phyloP scores from a whole-genome alignment of 2,329 filamentous ascomycete species.

The Davidsoniella neocaledoniae region DNA sequence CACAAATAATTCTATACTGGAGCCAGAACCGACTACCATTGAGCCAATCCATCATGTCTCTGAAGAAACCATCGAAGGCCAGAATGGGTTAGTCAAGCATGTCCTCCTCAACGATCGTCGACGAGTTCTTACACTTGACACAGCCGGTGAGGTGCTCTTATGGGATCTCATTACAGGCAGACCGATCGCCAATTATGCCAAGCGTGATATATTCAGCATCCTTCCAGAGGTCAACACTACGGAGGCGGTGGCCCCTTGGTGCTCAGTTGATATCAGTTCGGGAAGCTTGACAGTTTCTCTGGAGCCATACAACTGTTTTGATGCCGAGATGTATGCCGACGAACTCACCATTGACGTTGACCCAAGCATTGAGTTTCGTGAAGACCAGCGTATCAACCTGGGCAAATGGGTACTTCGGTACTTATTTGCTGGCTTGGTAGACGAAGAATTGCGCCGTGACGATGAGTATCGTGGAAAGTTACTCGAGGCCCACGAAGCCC shows the following conservation, averaged over 20 bases:
- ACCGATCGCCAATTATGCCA: conserved; percentile 82
- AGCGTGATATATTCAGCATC: conserved; percentile 84
- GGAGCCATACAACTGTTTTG: conserved; percentile 91
- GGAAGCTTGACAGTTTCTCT: conserved; percentile 80
- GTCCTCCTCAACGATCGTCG: conserved; percentile 79
- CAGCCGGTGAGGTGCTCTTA: conserved; percentile 80
- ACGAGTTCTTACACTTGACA: conserved; percentile 79
- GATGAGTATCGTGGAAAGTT: conserved; percentile 53
- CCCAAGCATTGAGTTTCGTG: conserved; percentile 54
- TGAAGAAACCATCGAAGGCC: conserved; percentile 77
- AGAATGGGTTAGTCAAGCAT: conserved; percentile 89
- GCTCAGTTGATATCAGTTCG: conserved; percentile 82
- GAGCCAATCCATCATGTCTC: conserved; percentile 52
- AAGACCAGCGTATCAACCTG: conserved; percentile 92
- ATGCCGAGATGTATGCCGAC: conserved; percentile 93
- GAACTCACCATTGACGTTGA: conserved; percentile 58
- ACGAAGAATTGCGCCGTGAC: conserved; percentile 78
- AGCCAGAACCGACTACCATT: conserved; percentile 18
- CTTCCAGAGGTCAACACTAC: conserved; percentile 70
- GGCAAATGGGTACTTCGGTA: conserved; percentile 94
- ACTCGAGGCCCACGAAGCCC: conserved; percentile 44
- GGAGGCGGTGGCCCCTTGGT: conserved; percentile 90
- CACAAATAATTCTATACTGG: not conserved
- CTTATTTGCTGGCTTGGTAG: conserved; percentile 74
- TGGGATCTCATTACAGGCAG: conserved; percentile 90